phyloP scores from a whole-genome alignment of 2,329 filamentous ascomycete species.

The Epichloe typhina region DNA sequence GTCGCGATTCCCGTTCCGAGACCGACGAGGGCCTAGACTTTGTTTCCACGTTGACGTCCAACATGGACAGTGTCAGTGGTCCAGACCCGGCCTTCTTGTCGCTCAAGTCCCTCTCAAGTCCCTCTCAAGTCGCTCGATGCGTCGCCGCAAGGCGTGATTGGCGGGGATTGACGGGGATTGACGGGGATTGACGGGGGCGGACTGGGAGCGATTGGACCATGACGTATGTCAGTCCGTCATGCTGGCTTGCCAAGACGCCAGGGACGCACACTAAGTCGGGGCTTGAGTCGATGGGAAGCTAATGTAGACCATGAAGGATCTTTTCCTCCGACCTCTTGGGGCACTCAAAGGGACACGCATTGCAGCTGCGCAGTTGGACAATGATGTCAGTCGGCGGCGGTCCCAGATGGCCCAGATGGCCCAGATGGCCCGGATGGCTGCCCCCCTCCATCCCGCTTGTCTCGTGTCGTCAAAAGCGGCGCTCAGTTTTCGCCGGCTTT shows the following conservation, averaged over 20 bases:
- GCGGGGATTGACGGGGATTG: background rate
- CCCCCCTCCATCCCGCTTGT: no score
- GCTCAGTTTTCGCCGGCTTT: no score
- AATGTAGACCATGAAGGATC: background rate
- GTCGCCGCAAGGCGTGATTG: constrained; percentile 1
- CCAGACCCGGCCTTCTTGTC: background rate
- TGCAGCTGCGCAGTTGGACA: no score
- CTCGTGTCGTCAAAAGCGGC: no score
- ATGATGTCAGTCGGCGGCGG: no score
- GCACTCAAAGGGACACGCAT: no score
- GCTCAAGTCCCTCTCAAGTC: background rate
- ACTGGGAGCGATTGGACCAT: background rate
- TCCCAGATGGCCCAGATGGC: no score
- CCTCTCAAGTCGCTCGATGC: background rate
- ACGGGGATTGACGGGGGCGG: background rate
- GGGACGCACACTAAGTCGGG: background rate
- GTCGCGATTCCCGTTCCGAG: no score
- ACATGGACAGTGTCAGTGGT: background rate
- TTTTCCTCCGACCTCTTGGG: background rate
- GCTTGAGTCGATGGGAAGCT: background rate
- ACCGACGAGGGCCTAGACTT: background rate
- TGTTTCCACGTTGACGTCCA: background rate
- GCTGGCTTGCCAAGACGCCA: constrained; percentile 3
- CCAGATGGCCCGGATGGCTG: no score
- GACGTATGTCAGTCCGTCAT: constrained; percentile 5